Evolutionary conservation across 2,329 filamentous ascomycete genomes (phyloP), one percentile per base, ranked within the genome.

Genomic region (Sporothrix mexicana): DNA sequence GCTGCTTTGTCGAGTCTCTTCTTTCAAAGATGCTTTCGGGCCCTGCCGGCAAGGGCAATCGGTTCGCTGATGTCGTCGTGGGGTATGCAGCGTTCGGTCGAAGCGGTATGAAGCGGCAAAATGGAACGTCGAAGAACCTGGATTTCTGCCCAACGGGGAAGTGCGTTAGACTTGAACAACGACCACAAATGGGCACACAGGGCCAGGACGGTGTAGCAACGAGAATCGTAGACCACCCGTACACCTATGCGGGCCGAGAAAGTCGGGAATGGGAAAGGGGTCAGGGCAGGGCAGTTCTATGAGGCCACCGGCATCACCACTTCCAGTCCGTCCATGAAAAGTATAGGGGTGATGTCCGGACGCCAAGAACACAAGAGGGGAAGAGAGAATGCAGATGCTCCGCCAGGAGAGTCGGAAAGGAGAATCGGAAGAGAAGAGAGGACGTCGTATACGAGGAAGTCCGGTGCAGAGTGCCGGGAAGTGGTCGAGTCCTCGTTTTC

Each of bases 61-160:
- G 53, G 15, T 41, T 59, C 9, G 55, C 43, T 15, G 15, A 3
- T 51, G 10, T 51, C 23, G 53, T 43, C 36, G 66, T 64, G 55
- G 71, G 66, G 64, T 62, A 47, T 4, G 20, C 30, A 57, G 17
- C 2, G 57, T 51, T 36, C 13, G 55, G 23, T 66, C 67, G 69
- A 23, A 62, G 71, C 71, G 61, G 71, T 73, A 62, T 64, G 36
- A 41, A 43, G 47, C 66, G 71, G 55, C 47, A 73, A 41, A 66
- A 64, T 57, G 45, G 57, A 7, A 57, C 25, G 47, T 55, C 70
- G 25, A 66, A 43, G 57, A 45, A 55, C 62, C 55, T 49, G 25
- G 23, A 72, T 72, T 69, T 45, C 71, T 72, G 64, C 71, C 71
- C 64, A 69, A 72, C 64, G 43, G 25, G 62, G n/a, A 17, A 15